Evolutionary conservation across 2,329 filamentous ascomycete genomes (phyloP).

Genomic region (Nemania abortiva): DNA sequence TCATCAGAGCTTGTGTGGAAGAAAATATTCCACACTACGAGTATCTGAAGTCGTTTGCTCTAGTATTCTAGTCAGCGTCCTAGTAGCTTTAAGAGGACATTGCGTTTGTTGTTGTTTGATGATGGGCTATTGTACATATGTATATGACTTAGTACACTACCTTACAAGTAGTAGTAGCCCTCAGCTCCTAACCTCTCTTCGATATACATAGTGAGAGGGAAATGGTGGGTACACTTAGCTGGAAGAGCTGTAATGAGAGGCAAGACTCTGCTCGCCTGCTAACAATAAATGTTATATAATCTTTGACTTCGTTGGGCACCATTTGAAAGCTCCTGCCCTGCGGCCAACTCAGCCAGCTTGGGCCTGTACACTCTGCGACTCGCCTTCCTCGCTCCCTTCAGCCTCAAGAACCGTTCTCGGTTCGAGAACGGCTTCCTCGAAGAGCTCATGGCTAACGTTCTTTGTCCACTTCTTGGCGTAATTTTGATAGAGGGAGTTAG

Average conservation of each 20-base stretch:
- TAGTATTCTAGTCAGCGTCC: slow-evolving; percentile 63
- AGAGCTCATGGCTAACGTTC: slow-evolving; percentile 65
- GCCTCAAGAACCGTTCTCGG: neutral
- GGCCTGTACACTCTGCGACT: slow-evolving; percentile 23
- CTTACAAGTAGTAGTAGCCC: slow-evolving; percentile 43
- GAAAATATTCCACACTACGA: slow-evolving; percentile 81
- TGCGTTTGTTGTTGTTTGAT: slow-evolving; percentile 29
- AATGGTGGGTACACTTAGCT: slow-evolving; percentile 33
- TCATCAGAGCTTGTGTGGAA: slow-evolving; percentile 78
- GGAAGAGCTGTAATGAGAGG: slow-evolving; percentile 25
- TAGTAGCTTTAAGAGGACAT: neutral
- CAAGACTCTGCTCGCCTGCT: slow-evolving; percentile 16
- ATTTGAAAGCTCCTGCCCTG: slow-evolving; percentile 34
- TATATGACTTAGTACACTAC: slow-evolving; percentile 42
- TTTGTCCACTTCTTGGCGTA: slow-evolving; percentile 63
- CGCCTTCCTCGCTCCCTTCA: slow-evolving; percentile 8
- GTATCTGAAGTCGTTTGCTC: slow-evolving; percentile 82
- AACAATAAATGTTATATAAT: slow-evolving; percentile 25
- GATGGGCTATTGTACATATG: slow-evolving; percentile 37
- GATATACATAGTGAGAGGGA: slow-evolving; percentile 30
- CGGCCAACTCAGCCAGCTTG: slow-evolving; percentile 18
- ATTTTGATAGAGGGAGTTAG: slow-evolving; percentile 60
- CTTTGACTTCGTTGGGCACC: slow-evolving; percentile 19
- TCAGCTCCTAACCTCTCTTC: slow-evolving; percentile 23
- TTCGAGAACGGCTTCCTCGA: slow-evolving; percentile 49